phyloP scores from a whole-genome alignment of 176 grass and related monocot genomes.

The Rhynchospora tenuis region DNA sequence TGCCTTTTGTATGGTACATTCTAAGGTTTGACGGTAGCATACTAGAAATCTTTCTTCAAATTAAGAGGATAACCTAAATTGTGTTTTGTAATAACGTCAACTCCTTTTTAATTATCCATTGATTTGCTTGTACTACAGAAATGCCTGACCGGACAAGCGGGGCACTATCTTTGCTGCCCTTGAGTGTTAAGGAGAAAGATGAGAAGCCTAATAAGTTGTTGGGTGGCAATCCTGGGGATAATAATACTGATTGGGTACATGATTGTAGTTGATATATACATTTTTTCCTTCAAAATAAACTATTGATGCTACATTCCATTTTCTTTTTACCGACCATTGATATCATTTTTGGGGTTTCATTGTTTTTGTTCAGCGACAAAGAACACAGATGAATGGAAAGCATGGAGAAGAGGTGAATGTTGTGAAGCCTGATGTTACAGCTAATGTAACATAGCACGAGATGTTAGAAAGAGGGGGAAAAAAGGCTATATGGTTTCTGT shows the following conservation, averaged over 20 bases:
- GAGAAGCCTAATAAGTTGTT: slow-evolving; percentile 62
- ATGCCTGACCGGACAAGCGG: slow-evolving; percentile 83
- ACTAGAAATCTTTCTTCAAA: not conserved
- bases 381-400: slow-evolving; percentile 65
- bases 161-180: slow-evolving; percentile 51
- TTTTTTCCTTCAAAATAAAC: not conserved
- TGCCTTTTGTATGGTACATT: not conserved
- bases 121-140: slow-evolving; percentile 37
- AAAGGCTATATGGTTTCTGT: not conserved
- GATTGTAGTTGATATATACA: slow-evolving; percentile 7
- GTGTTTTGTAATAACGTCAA: not conserved
- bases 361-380: slow-evolving; percentile 43
- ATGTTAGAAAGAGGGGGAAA: not conserved
- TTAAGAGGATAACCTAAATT: not conserved
- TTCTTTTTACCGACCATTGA: not conserved
- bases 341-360: not conserved
- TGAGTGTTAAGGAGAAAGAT: slow-evolving; percentile 76
- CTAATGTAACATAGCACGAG: slow-evolving; percentile 35
- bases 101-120: not conserved
- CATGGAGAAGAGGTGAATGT: slow-evolving; percentile 55
- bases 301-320: not conserved
- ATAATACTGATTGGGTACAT: slow-evolving; percentile 60
- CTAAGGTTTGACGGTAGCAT: not conserved
- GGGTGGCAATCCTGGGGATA: slow-evolving; percentile 57
- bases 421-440: slow-evolving; percentile 31